phyloP scores from a whole-genome alignment of 495 filamentous ascomycete species.

The Amphirosellinia nigrospora region DNA sequence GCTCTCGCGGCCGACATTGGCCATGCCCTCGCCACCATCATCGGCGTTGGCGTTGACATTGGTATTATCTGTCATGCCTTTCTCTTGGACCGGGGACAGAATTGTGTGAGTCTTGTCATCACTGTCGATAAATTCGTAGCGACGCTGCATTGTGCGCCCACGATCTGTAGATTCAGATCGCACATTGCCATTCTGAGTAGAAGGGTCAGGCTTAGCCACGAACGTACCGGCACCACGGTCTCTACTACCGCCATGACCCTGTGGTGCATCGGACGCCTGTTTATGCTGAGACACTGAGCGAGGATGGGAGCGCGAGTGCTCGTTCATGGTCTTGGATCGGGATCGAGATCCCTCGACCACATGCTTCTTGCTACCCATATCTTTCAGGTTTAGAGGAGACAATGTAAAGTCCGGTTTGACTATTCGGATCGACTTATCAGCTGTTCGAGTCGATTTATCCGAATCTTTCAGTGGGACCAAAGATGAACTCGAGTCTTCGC shows the following conservation, averaged over 20 bases:
- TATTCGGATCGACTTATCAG: slow-evolving; percentile 14
- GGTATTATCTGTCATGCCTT: background rate
- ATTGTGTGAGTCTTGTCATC: slow-evolving; percentile 16
- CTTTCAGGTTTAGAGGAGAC: background rate
- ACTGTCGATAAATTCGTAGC: slow-evolving; percentile 26
- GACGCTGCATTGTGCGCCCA: slow-evolving; percentile 24
- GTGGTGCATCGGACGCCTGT: background rate
- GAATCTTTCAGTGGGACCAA: background rate
- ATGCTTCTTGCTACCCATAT: background rate
- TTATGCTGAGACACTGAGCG: background rate
- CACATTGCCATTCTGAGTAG: background rate
- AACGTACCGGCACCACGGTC: background rate
- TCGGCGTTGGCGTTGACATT: too few relatives aligned
- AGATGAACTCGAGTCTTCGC: slow-evolving; percentile 1
- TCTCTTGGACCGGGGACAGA: slow-evolving; percentile 26
- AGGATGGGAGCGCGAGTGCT: slow-evolving; percentile 3
- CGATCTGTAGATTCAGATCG: slow-evolving; percentile 25
- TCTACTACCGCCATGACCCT: background rate
- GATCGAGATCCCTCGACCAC: background rate
- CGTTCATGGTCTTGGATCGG: background rate
- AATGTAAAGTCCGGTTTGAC: slow-evolving; percentile 20
- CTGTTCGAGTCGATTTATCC: too few relatives aligned
- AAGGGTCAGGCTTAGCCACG: background rate
- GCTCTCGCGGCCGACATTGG: slow-evolving; percentile 12
- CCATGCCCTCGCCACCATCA: background rate